Percentiles rank a stretch among this genome's conserved stretches.
phyloP scores from a whole-genome alignment of 345 rosid genomes.

The Sonneratia caseolaris region DNA sequence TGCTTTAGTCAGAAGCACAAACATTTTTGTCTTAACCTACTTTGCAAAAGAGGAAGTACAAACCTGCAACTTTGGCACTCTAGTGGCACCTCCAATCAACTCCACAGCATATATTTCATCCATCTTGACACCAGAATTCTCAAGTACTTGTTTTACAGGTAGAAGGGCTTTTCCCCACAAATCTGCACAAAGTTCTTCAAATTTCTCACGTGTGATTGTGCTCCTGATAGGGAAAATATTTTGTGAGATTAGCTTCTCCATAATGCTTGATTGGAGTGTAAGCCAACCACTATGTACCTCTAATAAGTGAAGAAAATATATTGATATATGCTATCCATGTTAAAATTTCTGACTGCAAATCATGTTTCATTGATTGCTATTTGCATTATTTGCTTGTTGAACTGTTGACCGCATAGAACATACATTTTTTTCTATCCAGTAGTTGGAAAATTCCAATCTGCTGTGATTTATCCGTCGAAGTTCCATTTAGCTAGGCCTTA shows the following conservation, averaged over 20 bases:
- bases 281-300: not conserved
- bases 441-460: not conserved
- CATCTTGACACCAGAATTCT: slow-evolving; percentile 60
- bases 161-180: slow-evolving; percentile 82
- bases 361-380: not conserved
- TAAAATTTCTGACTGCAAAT: not conserved
- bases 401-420: not conserved
- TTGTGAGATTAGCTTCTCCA: slow-evolving; percentile 3
- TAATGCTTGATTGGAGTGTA: not conserved
- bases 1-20: slow-evolving; percentile 2
- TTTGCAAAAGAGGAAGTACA: slow-evolving; percentile 12
- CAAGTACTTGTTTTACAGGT: slow-evolving; percentile 73
- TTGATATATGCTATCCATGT: not conserved
- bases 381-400: not conserved
- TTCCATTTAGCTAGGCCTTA: not conserved
- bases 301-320: not conserved
- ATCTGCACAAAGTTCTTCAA: slow-evolving; percentile 93
- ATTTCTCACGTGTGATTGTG: slow-evolving; percentile 84
- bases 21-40: not conserved
- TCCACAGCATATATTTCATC: slow-evolving; percentile 86
- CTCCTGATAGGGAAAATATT: slow-evolving; percentile 48
- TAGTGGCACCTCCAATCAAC: slow-evolving; percentile 92
- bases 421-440: not conserved
- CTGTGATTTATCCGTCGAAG: not conserved
- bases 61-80: slow-evolving; percentile 99